Evolutionary conservation across 2,329 filamentous ascomycete species (phyloP), one percentile per base, ranked within the genome.

Genomic region (Cordyceps cicadae): DNA sequence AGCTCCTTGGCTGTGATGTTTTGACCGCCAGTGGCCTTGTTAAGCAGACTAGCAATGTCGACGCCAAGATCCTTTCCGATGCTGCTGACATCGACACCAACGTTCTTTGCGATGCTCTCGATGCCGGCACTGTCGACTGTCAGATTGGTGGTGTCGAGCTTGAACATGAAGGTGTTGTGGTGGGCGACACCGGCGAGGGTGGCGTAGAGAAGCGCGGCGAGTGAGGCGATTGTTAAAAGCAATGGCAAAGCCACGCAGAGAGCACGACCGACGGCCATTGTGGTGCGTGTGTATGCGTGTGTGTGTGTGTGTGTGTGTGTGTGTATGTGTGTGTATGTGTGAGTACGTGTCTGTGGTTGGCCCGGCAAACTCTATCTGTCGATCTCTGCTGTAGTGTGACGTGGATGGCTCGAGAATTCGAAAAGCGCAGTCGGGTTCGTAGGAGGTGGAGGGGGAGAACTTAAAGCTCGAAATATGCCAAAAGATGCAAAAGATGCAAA

Each of bases 161-260:
- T 72, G 75, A 86, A 83, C 67, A 87, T 73, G 72, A 81, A 82
- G 43, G 86, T 72, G 65, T 72, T 75, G 70, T 83, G 82, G 76
- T 81, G 78, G 61, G 79, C 73, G 43, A 86, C 76, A 61, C 82
- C 83, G 32, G 79, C 77, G 54, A 85, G 77, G 51, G 79, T 79
- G 17, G 78, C 82, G 52, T 86, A 76, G 63, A 86, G 74, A 65
- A 87, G 74, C 67, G 88, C 88, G 68, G 94, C 77, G 68, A 97
- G 79, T 62, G 89, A 87, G 64, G 82, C 88, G 68, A 94, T 76
- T 21, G 90, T 93, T 70, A 96, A 82, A 65, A 84, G 79, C 76
- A 96, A 92, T 63, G 93, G 93, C 78, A 92, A 79, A 75, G 89
- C 84, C 76, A 97, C 94, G 77, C 92, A 97, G 73, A 89, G 79